phyloP scores from a whole-genome alignment of 225 moss, liverwort and hornwort species.

The Antitrichia curtipendula region DNA sequence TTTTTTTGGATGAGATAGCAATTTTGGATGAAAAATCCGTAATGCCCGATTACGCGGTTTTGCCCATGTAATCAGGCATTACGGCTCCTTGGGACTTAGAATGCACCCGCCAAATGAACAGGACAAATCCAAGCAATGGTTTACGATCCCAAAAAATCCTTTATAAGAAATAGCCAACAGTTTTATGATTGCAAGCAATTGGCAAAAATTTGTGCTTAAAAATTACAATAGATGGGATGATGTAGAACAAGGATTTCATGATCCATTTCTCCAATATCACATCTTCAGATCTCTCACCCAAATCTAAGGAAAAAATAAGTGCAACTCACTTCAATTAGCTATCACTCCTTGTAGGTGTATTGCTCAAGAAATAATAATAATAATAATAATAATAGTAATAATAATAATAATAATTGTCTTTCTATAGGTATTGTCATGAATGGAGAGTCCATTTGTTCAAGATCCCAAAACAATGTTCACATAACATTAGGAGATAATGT shows the following conservation, averaged over 20 bases:
- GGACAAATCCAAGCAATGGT: too few species aligned
- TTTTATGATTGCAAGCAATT: neutral
- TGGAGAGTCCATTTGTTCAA: neutral
- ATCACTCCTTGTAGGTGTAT: neutral
- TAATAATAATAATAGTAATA: neutral
- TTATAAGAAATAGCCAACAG: neutral
- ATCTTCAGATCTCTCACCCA: accelerated
- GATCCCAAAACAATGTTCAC: neutral
- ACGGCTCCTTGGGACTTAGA: too few species aligned
- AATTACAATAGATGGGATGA: too few species aligned
- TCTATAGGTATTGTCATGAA: neutral
- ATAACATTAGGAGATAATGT: accelerated
- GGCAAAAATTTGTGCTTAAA: neutral
- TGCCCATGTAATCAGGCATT: too few species aligned
- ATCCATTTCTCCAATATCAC: too few species aligned
- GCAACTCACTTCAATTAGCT: neutral
- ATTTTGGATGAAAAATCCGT: too few species aligned
- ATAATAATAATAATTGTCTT: neutral
- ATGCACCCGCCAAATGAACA: too few species aligned
- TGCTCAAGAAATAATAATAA: neutral
- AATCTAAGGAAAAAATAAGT: neutral
- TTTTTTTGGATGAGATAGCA: too few species aligned
- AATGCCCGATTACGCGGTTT: too few species aligned
- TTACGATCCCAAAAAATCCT: too few species aligned
- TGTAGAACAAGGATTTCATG: too few species aligned